These are phyloP conservation scores for Naganishia randhawae DNA, from an alignment of 768 basidiomycete genomes.

Conservation along the genomic window DNA sequence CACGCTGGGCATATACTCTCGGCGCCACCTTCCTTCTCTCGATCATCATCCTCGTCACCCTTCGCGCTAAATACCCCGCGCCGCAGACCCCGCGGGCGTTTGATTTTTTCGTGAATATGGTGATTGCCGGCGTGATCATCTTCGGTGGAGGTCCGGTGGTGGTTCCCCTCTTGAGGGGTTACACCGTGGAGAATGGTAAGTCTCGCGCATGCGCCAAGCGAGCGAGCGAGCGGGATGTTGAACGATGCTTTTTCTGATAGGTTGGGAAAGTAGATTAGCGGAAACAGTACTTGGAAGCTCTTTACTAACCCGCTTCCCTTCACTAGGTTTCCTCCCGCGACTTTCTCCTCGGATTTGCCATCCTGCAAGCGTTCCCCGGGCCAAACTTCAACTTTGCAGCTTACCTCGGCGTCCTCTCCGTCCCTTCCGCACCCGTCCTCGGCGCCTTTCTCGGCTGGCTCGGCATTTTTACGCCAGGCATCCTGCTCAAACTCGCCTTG, in stretches of 20 bases:
- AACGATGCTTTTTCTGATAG: no score
- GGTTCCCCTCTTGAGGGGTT: constrained; percentile 58
- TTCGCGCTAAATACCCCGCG: constrained; percentile 18
- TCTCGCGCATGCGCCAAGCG: neutral
- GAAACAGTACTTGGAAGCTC: no score
- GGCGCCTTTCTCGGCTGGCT: constrained; percentile 57
- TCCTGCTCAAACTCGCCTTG: constrained; percentile 47
- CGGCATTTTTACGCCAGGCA: constrained; percentile 58
- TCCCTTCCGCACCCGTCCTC: constrained; percentile 48
- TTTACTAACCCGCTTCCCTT: constrained; percentile 27
- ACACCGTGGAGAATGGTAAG: constrained; percentile 53
- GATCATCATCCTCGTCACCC: constrained; percentile 32
- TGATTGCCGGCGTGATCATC: constrained; percentile 39
- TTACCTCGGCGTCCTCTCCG: constrained; percentile 57
- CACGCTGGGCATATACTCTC: constrained; percentile 21
- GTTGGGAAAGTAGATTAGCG: constrained; percentile 32
- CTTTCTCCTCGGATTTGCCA: constrained; percentile 54
- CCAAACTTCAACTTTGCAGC: constrained; percentile 60
- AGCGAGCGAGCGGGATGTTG: no score
- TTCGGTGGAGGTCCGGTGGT: constrained; percentile 59
- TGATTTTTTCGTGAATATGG: constrained; percentile 27
- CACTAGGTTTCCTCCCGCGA: constrained; percentile 59
- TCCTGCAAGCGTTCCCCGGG: constrained; percentile 50
- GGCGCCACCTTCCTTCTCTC: constrained; percentile 27
- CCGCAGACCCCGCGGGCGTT: constrained; percentile 23